Conservation (phyloP, 148 eudicot genomes). For the Rhododendron simsii region DNA sequence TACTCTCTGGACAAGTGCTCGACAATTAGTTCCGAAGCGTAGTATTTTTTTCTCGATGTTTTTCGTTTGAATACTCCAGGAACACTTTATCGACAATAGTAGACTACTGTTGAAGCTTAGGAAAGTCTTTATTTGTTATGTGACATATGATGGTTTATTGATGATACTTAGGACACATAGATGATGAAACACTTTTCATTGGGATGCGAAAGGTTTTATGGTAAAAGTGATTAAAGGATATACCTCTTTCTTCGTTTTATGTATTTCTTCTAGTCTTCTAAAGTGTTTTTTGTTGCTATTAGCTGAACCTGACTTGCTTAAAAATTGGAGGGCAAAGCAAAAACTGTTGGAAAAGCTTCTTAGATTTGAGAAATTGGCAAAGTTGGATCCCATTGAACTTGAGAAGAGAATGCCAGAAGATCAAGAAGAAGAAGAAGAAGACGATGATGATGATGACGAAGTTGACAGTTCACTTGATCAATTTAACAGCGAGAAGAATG, state of each 20-base stretch:
- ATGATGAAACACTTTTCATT: not conserved
- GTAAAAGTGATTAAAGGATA: not conserved
- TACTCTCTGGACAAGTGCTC: not conserved
- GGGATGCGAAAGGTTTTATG: not conserved
- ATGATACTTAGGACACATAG: not conserved
- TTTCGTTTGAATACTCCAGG: not conserved
- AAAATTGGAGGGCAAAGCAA: slow-evolving; percentile 39
- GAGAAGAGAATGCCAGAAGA: slow-evolving; percentile 60
- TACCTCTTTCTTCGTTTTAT: not conserved
- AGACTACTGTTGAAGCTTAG: not conserved
- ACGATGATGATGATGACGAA: not conserved
- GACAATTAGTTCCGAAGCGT: not conserved
- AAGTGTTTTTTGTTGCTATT: not conserved
- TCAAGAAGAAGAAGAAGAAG: slow-evolving; percentile 25
- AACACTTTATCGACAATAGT: not conserved
- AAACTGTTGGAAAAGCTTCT: slow-evolving; percentile 61
- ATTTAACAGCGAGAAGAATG: slow-evolving; percentile 5
- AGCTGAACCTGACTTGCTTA: not conserved
- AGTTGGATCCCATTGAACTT: slow-evolving; percentile 72
- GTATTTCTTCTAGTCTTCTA: not conserved
- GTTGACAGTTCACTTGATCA: not conserved
- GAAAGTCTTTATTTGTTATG: not conserved
- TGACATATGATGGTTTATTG: not conserved
- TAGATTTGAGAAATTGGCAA: slow-evolving; percentile 72
- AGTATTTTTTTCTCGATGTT: not conserved